A percentile compares a stretch with the other conserved stretches of the same genome.
These are phyloP conservation scores for Gigaspora rosea DNA, from an alignment of 192 early-diverging fungal genomes.

Conservation along the genomic window DNA sequence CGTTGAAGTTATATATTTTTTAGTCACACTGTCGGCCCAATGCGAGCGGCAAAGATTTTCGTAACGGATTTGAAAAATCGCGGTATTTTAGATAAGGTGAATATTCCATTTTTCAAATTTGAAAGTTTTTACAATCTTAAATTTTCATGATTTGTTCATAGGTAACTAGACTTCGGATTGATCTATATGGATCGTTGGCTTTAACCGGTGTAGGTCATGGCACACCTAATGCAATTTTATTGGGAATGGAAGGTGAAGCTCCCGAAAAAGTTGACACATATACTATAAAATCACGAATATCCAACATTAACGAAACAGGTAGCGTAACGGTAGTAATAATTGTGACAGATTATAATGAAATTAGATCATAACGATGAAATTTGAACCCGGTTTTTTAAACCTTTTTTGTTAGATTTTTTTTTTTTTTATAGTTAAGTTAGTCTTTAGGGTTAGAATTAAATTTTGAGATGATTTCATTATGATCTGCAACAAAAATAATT, in stretches of 20 bases:
- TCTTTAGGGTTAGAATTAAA: too few relatives aligned
- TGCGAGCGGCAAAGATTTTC: constrained; percentile 96
- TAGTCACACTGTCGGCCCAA: constrained; percentile 92
- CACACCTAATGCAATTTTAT: constrained; percentile 88
- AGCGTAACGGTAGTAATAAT: not conserved
- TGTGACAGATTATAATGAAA: too few relatives aligned
- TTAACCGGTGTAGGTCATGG: constrained; percentile 94
- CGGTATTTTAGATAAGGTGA: constrained; percentile 62
- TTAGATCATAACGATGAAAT: too few relatives aligned
- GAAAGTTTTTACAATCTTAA: not conserved
- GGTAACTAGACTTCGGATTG: constrained; percentile 68
- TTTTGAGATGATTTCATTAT: too few relatives aligned
- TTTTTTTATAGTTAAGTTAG: too few relatives aligned
- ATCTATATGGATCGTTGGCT: constrained; percentile 92
- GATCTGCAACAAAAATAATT: too few relatives aligned
- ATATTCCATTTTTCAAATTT: not conserved
- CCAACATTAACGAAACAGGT: constrained; percentile 69
- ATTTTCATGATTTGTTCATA: not conserved
- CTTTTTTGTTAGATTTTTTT: too few relatives aligned
- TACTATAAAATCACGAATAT: constrained; percentile 72
- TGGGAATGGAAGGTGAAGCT: constrained; percentile 89
- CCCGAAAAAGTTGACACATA: constrained; percentile 84
- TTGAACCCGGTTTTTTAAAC: too few relatives aligned
- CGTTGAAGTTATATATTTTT: not conserved
- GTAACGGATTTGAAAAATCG: constrained; percentile 79